Base-by-base conservation (phyloP, 2,329 filamentous ascomycete species). In the Neophaeococcomyces mojaviensis region DNA sequence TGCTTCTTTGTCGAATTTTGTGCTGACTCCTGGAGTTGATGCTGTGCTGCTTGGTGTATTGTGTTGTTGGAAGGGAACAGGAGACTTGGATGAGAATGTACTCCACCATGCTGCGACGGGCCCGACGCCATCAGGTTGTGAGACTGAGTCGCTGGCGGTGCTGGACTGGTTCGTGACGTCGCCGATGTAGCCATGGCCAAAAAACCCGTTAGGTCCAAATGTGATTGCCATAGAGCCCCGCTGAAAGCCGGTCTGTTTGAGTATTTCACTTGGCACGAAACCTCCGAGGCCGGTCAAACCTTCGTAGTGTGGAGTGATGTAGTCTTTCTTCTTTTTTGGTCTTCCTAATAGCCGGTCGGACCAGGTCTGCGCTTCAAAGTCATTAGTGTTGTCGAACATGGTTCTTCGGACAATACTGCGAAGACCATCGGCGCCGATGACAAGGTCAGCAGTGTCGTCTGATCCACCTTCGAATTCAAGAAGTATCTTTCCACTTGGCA, bases 121-220 rank as follows among this genome's bases (percentile, higher is more conserved):
- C 2, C 64, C 62, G 2, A 61, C 63, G 7, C 18, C 8, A 54
- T 49, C 2, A 58, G 56, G 12, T 60, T 49, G 20, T 61, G 47
- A 13, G 30, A 16, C 15, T 22, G 19, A 20, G 3, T 32, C 15
- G 19, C 1, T 26, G 38, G 24, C 6, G 22, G n/a, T 31, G 30
- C 24, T 4, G 15, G 26, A 19, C 47, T 44, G 22, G 20, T 57
- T 44, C 9, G 59, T 57, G 48, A 62, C 50, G 16, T 58, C 44
- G 33, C 59, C 48, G 28, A 61, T 55, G 40, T 64, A 67, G 20
- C 67, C 65, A 53, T 73, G 74, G 1, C 72, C 72, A 50, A 75
- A 74, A 54, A 74, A 75, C 0, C 72, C 72, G 42, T 71, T 71
- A 1, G 66, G 61, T 1, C 72, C 70, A 46, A 72, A 72, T 0